phyloP scores from a whole-genome alignment of 2,329 filamentous ascomycete species.

The Pseudomassariella vexata region DNA sequence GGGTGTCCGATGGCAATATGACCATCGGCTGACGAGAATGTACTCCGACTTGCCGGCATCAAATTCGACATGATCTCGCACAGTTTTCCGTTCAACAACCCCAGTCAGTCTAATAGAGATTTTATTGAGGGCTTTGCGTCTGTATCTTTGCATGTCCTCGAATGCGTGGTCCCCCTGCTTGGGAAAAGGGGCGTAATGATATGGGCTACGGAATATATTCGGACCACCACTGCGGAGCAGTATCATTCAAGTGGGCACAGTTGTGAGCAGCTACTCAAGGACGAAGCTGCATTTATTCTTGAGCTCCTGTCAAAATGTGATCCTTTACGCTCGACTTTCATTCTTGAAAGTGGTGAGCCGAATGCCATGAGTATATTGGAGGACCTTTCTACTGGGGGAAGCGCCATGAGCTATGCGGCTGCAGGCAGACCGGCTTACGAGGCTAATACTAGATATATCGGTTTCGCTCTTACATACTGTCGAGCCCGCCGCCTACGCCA shows the following conservation, averaged over 20 bases:
- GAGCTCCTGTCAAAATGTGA: slow-evolving; percentile 1
- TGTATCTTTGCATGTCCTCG: background rate
- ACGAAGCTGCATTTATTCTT: background rate
- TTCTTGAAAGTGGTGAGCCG: no score
- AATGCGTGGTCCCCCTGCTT: background rate
- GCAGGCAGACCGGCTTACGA: no score
- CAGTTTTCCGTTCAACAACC: background rate
- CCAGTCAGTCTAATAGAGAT: background rate
- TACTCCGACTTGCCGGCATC: background rate
- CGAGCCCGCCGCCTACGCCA: no score
- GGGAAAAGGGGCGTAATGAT: background rate
- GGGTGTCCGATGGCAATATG: background rate
- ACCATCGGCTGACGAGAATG: background rate
- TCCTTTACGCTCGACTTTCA: no score
- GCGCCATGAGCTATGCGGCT: no score
- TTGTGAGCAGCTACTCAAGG: background rate
- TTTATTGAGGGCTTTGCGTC: background rate
- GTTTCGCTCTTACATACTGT: no score
- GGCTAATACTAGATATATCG: no score
- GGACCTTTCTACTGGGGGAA: no score
- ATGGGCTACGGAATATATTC: background rate
- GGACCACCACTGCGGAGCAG: background rate
- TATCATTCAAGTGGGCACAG: background rate
- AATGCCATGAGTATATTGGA: no score
- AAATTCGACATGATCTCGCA: background rate